These are phyloP conservation scores for Backusella tarrabulga DNA, from an alignment of 192 early-diverging fungal species.

Conservation along the genomic window DNA sequence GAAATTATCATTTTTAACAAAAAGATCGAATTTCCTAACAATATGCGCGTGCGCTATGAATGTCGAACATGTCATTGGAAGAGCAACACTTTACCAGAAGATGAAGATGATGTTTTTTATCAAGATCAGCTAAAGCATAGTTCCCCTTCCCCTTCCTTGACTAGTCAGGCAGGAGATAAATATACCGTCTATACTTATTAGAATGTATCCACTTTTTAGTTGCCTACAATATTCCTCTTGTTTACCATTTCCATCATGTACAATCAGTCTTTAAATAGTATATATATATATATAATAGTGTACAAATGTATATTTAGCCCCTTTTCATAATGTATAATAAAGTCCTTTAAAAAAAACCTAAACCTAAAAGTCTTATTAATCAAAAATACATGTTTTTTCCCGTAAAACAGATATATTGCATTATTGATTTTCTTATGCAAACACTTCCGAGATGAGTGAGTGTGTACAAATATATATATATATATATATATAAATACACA, in stretches of 20 bases:
- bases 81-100: slow-evolving; percentile 26
- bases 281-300: background rate
- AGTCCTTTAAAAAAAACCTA: background rate
- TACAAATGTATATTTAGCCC: background rate
- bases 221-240: background rate
- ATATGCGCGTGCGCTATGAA: slow-evolving; percentile 35
- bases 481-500: too few species aligned
- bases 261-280: background rate
- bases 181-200: background rate
- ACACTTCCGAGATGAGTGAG: background rate
- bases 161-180: background rate
- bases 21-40: slow-evolving; percentile 26
- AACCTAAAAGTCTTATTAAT: background rate
- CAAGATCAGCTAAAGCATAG: background rate
- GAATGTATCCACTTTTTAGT: background rate
- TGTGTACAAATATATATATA: background rate
- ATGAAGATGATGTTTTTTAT: background rate
- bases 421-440: background rate
- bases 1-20: slow-evolving; percentile 33
- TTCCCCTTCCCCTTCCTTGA: background rate
- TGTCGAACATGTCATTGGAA: slow-evolving; percentile 36
- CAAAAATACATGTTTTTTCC: background rate
- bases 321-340: background rate
- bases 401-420: background rate
- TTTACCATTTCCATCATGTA: background rate